Evolutionary conservation across 176 grass and related monocot species (phyloP).

Genomic region (Olyra latifolia): DNA sequence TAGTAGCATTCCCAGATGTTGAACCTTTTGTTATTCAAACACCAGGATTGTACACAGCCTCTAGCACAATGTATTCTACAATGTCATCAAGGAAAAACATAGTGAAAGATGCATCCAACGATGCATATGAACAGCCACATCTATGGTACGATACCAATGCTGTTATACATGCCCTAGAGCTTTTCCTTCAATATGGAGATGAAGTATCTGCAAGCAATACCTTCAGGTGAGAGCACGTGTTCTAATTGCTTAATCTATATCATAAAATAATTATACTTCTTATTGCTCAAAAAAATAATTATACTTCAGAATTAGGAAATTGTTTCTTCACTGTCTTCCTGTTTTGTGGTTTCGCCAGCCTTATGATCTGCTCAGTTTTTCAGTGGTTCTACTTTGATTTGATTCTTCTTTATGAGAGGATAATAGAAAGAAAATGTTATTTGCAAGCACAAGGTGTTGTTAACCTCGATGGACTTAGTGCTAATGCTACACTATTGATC

Average conservation of each 20-base stretch:
- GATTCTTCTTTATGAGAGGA: neutral
- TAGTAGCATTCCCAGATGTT: conserved; percentile 88
- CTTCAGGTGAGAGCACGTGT: conserved; percentile 58
- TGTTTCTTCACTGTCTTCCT: neutral
- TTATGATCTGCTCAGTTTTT: neutral
- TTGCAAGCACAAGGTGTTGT: neutral
- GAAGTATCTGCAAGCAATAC: conserved; percentile 65
- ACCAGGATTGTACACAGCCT: conserved; percentile 18
- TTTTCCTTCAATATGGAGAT: conserved; percentile 74
- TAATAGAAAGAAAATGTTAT: neutral
- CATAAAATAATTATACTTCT: neutral
- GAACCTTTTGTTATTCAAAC: conserved; percentile 69
- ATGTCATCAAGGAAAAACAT: conserved; percentile 17
- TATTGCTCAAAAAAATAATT: too few species aligned
- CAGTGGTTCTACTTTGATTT: neutral
- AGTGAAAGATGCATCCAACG: conserved; percentile 32
- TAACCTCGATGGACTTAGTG: neutral
- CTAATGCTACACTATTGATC: conserved; percentile 6
- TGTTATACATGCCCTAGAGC: conserved; percentile 59
- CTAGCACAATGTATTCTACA: conserved; percentile 10
- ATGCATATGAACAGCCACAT: conserved; percentile 84
- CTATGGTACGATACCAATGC: conserved; percentile 72
- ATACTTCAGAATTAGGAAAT: neutral
- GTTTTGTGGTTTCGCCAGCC: neutral
- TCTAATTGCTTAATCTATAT: conserved; percentile 18